Evolutionary conservation across 352 stramenopile species (phyloP).

Genomic region (Globisporangium ultimum): DNA sequence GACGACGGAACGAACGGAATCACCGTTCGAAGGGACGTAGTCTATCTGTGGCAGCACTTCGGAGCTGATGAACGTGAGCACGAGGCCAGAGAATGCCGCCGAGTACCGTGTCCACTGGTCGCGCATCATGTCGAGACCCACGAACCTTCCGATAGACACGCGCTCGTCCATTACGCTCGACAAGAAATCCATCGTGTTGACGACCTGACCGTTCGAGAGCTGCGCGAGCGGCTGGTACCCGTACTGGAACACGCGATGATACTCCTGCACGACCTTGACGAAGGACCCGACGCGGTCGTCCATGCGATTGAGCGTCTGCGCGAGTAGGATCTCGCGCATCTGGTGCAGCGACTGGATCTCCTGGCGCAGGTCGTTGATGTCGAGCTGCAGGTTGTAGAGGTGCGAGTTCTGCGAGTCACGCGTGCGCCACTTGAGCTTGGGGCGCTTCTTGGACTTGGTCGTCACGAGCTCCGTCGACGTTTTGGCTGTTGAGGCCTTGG

Average conservation of each 20-base stretch:
- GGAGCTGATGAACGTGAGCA: conserved; percentile 34
- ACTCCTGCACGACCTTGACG: conserved; percentile 46
- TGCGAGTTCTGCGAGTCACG: conserved; percentile 50
- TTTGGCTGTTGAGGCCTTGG: too few relatives aligned
- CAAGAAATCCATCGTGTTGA: conserved; percentile 36
- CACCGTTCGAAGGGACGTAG: conserved; percentile 14
- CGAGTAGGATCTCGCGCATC: conserved; percentile 26
- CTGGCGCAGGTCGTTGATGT: conserved; percentile 40
- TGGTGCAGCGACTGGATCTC: conserved; percentile 36
- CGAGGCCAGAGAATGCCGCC: conserved; percentile 27
- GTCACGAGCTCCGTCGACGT: too few relatives aligned
- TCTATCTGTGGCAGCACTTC: conserved; percentile 22
- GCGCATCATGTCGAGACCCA: conserved; percentile 40
- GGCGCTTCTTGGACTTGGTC: conserved; percentile 3
- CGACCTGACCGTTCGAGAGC: conserved; percentile 3
- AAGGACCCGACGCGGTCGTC: conserved; percentile 44
- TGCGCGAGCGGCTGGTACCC: conserved; percentile 29
- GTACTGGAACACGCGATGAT: conserved; percentile 53
- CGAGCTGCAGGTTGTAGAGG: conserved; percentile 58
- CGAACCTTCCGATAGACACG: conserved; percentile 36
- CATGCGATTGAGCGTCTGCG: conserved; percentile 31
- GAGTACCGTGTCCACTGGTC: conserved; percentile 55
- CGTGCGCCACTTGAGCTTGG: conserved; percentile 54
- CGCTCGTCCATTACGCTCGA: conserved; percentile 42
- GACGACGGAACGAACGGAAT: conserved; percentile 5